These are phyloP conservation scores for Effrenium voratum DNA, from an alignment of 73 alveolate species.

Conservation along the genomic window DNA sequence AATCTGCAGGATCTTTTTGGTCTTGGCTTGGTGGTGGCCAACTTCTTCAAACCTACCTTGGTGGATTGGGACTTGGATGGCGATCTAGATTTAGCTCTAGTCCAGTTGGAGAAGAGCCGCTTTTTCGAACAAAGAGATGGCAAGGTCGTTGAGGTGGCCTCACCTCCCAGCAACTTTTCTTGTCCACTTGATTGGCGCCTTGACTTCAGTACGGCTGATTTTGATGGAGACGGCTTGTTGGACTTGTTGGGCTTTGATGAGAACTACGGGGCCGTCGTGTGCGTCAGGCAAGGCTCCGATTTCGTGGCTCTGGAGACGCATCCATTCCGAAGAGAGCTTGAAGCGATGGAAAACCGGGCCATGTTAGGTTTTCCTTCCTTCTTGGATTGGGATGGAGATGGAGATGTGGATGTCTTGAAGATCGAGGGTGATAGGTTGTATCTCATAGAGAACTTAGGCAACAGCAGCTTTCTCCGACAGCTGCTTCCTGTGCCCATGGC, in stretches of 20 bases:
- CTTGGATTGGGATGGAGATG: constrained; percentile 29
- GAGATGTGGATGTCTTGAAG: constrained; percentile 1
- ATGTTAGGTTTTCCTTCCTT: not conserved
- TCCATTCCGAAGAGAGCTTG: not conserved
- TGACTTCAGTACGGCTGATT: not conserved
- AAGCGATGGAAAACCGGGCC: not conserved
- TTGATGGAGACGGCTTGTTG: not conserved
- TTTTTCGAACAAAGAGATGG: constrained; percentile 3
- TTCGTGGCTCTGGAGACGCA: not conserved
- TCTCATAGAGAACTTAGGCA: not conserved
- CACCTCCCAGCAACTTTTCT: not conserved
- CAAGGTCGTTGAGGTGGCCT: not conserved
- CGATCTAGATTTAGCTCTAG: not conserved
- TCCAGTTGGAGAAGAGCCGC: not conserved
- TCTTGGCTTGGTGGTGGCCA: not conserved
- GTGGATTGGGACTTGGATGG: constrained; percentile 38
- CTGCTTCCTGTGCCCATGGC: constrained; percentile 41
- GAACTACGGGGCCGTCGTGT: not conserved
- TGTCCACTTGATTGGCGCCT: constrained; percentile 1
- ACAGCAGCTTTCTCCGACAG: not conserved
- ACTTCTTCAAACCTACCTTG: constrained; percentile 7
- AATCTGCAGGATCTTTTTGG: not conserved
- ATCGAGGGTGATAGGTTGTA: not conserved
- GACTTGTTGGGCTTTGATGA: not conserved
- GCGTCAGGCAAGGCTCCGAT: not conserved